Evolutionary conservation across 2,329 filamentous ascomycete species (phyloP), one percentile per base, ranked within the genome.

Genomic region (Zasmidium cellare): DNA sequence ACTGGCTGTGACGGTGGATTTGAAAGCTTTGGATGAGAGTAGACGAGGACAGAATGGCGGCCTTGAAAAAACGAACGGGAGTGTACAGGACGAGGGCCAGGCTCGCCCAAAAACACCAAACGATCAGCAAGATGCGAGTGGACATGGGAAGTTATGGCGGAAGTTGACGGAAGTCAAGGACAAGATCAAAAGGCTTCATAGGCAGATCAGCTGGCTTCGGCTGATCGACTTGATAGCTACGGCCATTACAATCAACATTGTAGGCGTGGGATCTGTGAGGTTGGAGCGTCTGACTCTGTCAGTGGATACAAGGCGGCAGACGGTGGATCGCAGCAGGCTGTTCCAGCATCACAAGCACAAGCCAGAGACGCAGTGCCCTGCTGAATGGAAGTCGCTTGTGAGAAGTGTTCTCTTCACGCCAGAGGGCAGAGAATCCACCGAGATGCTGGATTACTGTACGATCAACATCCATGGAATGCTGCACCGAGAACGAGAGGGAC

Each of bases 381-480:
- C 92, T 1, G 96, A 99, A 78, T 99, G 96, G 93, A 93, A 96
- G 63, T 83, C 96, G 67, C 89, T 89, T 7, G 76, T 93, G 52
- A 86, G 91, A 59, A 97, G 92, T 74, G 84, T 97, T 48, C 80
- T 97, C 6, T 96, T 99, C 68, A 96, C 91, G 0, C 86, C 91
- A 1, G 87, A 96, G 57, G 92, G 91, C 31, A 83, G 84, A 55
- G 92, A 97, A 57, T 88, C 92, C 1, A 86, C 91, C 56, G 93
- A 99, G 74, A 78, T 99, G 2, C 77, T 99, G 64, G 96, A 99
- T 73, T 89, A 92, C 69, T 86, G 90, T 59, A 89, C 90, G 2
- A 78, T 97, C 59, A 97, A 96, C 67, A 84, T 99, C 48, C 92
- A 99, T 73, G 94, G 96, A 5, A 87, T 96, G 60, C 79, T 99